Conservation (phyloP, 2,329 filamentous ascomycete species). For the Ophiocordyceps camponoti-saundersi region DNA sequence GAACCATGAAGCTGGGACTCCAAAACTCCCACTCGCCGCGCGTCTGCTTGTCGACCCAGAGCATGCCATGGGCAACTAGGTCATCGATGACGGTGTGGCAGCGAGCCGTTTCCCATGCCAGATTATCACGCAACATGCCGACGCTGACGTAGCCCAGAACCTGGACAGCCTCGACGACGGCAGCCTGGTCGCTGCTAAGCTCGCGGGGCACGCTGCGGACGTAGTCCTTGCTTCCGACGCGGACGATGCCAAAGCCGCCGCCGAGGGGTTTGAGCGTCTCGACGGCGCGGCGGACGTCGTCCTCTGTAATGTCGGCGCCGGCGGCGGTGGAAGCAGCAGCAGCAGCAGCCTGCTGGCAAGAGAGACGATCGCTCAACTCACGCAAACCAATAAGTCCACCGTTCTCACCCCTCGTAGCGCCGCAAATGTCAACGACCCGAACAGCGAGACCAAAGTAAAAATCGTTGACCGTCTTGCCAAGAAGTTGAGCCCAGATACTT, state of each 20-base stretch:
- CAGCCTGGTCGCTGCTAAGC: conserved; percentile 84
- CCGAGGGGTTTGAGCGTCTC: conserved; percentile 75
- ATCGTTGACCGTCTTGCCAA: conserved; percentile 85
- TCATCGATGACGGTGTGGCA: conserved; percentile 87
- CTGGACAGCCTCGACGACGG: conserved; percentile 80
- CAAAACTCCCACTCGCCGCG: conserved; percentile 79
- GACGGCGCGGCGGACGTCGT: conserved; percentile 82
- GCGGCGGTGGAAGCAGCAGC: too few relatives aligned
- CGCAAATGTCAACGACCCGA: conserved; percentile 84
- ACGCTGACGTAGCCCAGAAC: conserved; percentile 80
- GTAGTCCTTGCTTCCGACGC: conserved; percentile 69
- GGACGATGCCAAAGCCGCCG: conserved; percentile 71
- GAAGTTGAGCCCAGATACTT: conserved; percentile 82
- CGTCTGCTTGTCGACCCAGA: conserved; percentile 83
- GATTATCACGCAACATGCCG: conserved; percentile 73
- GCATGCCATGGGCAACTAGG: conserved; percentile 69
- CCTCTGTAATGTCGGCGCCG: conserved; percentile 67
- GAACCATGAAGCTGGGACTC: conserved; percentile 59
- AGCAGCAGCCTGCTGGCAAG: conserved; percentile 34
- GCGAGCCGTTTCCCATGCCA: conserved; percentile 70
- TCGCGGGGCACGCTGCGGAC: conserved; percentile 90
- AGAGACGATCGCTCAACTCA: conserved; percentile 64
- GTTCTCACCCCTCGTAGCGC: conserved; percentile 74
- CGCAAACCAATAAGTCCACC: conserved; percentile 75
- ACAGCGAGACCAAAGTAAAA: conserved; percentile 98